Evolutionary conservation across 768 basidiomycete species (phyloP), one percentile per base, ranked within the genome.

Genomic region (Amanita muscaria): DNA sequence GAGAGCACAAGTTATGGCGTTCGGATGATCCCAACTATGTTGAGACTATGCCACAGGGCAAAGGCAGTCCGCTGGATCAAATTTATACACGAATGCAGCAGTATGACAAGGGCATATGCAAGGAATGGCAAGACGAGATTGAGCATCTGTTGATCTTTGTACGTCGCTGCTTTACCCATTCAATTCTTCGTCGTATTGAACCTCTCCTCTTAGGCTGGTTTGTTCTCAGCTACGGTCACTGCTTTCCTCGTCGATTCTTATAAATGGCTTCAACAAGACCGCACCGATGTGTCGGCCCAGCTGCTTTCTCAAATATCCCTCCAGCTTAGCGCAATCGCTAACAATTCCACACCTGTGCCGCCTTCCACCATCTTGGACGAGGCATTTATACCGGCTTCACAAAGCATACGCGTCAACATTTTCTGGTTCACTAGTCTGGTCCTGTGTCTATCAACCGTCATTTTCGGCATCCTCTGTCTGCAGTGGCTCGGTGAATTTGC

Each of bases 401-500:
- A 48, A 10, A 52, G 42, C 10, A 44, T 56, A 16, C 51, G 56
- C 11, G 53, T 59, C 44, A 59, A 57, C 41, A 49, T 53, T 14
- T 51, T 51, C 11, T 57, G 54, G 53, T 59, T 54, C 44, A 31
- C 50, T 3, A 59, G 58, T 46, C 44, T 60, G 15, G 52, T 53
- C 7, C 38, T 60, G 14, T 53, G 56, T 40, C 48, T 60, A 12
- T 47, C 49, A 12, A 48, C 57, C 4, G 57, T 54, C 4, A 40
- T 58, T n/a, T 18, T 57, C 7, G 57, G 56, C 18, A 60, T 56
- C 12, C 41, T 57, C n/a, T 56, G 53, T 44, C 48, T 51, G 43
- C 59, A 60, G 24, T 59, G 59, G 61, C 44, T 57, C 11, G 55
- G 56, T 2, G 58, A 59, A 40, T 60, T 34, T n/a, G 53, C 29